A percentile compares a stretch with the other conserved stretches of the same genome.
These are phyloP conservation scores for Puccinellia tenuiflora DNA, from an alignment of 176 grass and related monocot genomes.

Conservation along the genomic window DNA sequence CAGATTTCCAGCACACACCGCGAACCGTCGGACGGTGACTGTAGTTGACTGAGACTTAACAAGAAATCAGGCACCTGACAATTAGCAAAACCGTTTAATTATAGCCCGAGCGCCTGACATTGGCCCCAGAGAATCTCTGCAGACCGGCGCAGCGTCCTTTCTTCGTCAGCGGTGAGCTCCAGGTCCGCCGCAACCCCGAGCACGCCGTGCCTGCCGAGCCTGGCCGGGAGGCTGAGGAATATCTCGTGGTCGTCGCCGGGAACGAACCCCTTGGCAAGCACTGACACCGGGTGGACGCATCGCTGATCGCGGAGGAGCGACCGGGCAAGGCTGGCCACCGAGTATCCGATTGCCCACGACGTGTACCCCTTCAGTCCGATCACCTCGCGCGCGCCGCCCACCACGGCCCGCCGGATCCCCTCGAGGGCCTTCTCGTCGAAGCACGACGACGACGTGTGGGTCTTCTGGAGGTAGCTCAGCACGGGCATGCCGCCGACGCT, in stretches of 20 bases:
- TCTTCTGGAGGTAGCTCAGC: conserved; percentile 33
- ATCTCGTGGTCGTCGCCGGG: conserved; percentile 38
- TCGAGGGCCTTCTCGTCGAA: conserved; percentile 28
- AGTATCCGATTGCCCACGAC: conserved; percentile 59
- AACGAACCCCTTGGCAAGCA: conserved; percentile 39
- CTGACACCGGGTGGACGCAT: conserved; percentile 47
- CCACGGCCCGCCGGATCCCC: conserved; percentile 30
- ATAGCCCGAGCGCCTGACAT: conserved; percentile 23
- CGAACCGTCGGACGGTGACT: too few species aligned
- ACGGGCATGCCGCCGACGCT: conserved; percentile 40
- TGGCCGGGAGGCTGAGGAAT: conserved; percentile 55
- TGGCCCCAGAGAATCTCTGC: conserved; percentile 37
- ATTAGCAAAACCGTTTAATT: neutral
- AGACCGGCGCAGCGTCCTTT: conserved; percentile 10
- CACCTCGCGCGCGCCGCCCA: conserved; percentile 46
- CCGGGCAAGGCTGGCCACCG: conserved; percentile 39
- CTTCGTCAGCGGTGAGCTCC: conserved; percentile 38
- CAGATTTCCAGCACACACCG: too few species aligned
- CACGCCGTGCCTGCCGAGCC: conserved; percentile 30
- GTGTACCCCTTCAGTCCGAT: conserved; percentile 50
- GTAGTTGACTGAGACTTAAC: too few species aligned
- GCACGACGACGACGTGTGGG: neutral
- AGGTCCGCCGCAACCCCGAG: conserved; percentile 23
- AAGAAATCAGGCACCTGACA: too few species aligned
- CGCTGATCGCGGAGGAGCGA: conserved; percentile 49